Base-by-base conservation (phyloP, 352 stramenopile species). In the Phytophthora europaea region DNA sequence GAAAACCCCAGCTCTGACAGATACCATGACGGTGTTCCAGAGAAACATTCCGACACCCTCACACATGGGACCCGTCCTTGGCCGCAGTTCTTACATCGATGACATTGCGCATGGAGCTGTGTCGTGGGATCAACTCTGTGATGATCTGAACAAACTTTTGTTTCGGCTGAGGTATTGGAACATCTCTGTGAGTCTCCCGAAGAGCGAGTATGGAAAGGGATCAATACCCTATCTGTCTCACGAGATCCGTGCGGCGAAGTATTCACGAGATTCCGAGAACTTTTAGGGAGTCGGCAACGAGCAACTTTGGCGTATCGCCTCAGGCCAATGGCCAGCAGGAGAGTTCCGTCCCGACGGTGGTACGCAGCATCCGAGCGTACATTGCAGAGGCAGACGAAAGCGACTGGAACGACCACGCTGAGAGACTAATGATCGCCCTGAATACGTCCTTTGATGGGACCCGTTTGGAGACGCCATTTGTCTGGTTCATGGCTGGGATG, bases 31-130 rank as follows among this genome's bases (percentile, higher is more conserved):
- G 2, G 60, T 59, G 4, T 58, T 66, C 22, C 10, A 38, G 16
- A 4, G 31, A 3, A 54, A 54, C 2, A 57, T 66, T 0, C 60
- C 60, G 2, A 31, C 60, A 6, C 28, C 59, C 15, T 13, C 20
- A 1, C 26, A 40, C 2, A 66, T 58, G 60, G 48, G 31, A 6
- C 60, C 47, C 1, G 60, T 58, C n/a, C 33, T 66, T 4, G 60
- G 60, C 12, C 28, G 60, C 10, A 66, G 47, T 15, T 66, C 60
- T 2, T 66, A 66, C n/a, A 57, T 59, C 3, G 60, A 66, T 38
- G 45, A 66, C 16, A 66, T 59, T 26, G 28, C 31, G 2, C 60
- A 66, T 20, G 47, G 60, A 13, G 60, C 47, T 4, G 0, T 2
- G 1, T 52, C 60, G 6, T 66, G 60, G 38, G 38, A 59, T 10